These are phyloP conservation scores for Cyamopsis tetragonoloba DNA, from an alignment of 306 rosid species.

Conservation along the genomic window DNA sequence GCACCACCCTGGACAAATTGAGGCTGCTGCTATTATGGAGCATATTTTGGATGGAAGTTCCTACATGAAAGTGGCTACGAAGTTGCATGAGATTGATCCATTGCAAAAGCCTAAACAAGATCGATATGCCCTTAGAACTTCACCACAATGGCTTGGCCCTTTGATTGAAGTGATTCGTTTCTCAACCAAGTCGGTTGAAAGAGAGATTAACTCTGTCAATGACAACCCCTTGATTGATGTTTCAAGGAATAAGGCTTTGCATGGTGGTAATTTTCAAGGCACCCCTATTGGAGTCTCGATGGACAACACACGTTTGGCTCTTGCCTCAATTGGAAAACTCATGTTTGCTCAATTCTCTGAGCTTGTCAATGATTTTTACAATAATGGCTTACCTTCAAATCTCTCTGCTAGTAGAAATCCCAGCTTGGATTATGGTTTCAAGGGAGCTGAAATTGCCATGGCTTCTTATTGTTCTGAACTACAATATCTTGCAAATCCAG, in stretches of 20 bases:
- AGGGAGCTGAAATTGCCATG: constrained; percentile 67
- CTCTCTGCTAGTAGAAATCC: constrained; percentile 76
- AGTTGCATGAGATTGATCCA: constrained; percentile 72
- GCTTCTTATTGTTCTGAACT: constrained; percentile 50
- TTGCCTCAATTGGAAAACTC: constrained; percentile 83
- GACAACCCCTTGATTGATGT: constrained; percentile 91
- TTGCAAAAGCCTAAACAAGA: constrained; percentile 87
- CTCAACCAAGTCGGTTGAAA: constrained; percentile 77
- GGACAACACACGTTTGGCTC: constrained; percentile 90
- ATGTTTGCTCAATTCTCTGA: constrained; percentile 88
- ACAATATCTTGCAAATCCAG: constrained; percentile 46
- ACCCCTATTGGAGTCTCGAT: constrained; percentile 94
- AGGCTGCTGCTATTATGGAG: constrained; percentile 96
- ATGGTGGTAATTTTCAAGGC: constrained; percentile 93
- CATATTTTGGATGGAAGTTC: constrained; percentile 86
- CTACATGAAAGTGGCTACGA: constrained; percentile 65
- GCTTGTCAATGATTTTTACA: constrained; percentile 82
- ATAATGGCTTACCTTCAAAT: constrained; percentile 83
- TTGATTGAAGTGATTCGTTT: constrained; percentile 71
- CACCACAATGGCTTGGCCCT: constrained; percentile 96
- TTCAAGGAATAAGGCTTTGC: constrained; percentile 83
- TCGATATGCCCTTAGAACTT: constrained; percentile 81
- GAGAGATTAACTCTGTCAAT: constrained; percentile 89
- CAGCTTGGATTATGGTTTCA: constrained; percentile 84
- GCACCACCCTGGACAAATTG: constrained; percentile 96